Base-by-base conservation (phyloP, 2,329 filamentous ascomycete genomes). In the Fragosphaeria purpurea region DNA sequence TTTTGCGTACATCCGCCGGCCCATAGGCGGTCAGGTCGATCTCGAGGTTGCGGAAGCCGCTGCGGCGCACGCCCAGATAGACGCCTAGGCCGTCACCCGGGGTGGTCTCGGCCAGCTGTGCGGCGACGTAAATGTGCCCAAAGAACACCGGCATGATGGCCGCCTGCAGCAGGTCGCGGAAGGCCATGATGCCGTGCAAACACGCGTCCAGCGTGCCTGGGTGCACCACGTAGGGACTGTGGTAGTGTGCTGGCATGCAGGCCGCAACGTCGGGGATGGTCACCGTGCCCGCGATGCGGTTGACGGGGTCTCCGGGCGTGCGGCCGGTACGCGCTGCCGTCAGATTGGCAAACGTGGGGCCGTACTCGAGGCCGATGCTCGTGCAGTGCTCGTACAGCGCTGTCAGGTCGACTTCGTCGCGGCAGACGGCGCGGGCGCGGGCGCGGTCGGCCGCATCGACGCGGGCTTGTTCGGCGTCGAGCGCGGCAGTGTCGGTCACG, bases 121-220 rank as follows among this genome's bases (percentile, higher is more conserved):
- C 52, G 6, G 49, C 13, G n/a, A 57, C 51, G 33, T 37, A 50
- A 40, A 57, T 52, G 46, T 52, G 45, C 7, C 39, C 48, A 22
- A 57, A 57, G 40, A 55, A 57, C 13, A 57, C 50, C 31, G 55
- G 55, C 55, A 57, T 57, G 44, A 57, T 54, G 47, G 55, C 55
- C 4, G 54, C 55, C 12, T 52, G 43, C 4, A 57, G 38, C 47
- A 56, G 44, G 40, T 54, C 50, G 9, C 50, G 53, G 47, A 57
- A 56, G 9, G 56, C 53, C 54, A 57, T 56, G 50, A 57, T 51
- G 44, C 56, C 55, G 46, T 57, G 56, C 33, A 57, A 47, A 35
- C 55, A 56, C 6, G 57, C 53, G 44, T 59, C 57, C n/a, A 59
- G 50, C 8, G 55, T 59, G 46, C 51, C 55, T 10, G 57, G 57